Evolutionary conservation across 2,329 filamentous ascomycete species (phyloP), one percentile per base, ranked within the genome.

Genomic region (Thelonectria olida): DNA sequence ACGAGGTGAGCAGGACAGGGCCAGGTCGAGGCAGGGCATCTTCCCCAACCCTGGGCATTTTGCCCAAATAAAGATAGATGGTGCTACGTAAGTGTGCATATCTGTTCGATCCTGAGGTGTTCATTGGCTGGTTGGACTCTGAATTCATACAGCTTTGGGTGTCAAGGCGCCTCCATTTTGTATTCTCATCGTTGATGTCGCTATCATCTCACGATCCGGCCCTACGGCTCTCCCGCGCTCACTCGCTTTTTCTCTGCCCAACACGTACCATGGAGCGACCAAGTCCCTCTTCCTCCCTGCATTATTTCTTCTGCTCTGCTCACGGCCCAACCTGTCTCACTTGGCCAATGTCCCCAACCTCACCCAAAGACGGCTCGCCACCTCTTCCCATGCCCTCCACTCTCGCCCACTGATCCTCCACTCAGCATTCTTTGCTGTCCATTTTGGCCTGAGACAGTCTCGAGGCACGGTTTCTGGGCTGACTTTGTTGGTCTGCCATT

Each of bases 321-420:
- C 9, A 31, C 28, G 28, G 28, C 28, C 28, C 28, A 31, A 31
- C 28, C n/a, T 31, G 28, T 44, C 39, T 44, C 27, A 54, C 52
- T 42, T 54, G 52, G 36, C 12, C 36, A 25, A 54, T 45, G 51
- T 54, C 27, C 51, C 22, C 51, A 45, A 54, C 51, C 31, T 54
- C 52, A 54, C 25, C 39, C 4, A 27, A 25, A 25, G 28, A n/a
- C 50, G 19, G 13, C 38, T 53, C 38, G 38, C 41, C 52, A 34
- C 42, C 42, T 42, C 22, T 31, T 54, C 41, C 44, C 28, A 36
- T 36, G 38, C 39, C 38, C 38, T 41, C 38, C 42, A 34, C 20
- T 22, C 20, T 22, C n/a, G 50, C 25, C 50, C 50, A 44, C 36
- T 34, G 17, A 38, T 22, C 52, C 7, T 25, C 44, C 52, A 42